Percentiles rank a stretch among this genome's conserved stretches.
Conservation (phyloP, 352 stramenopile species). For the Phytophthora sansomeana region DNA sequence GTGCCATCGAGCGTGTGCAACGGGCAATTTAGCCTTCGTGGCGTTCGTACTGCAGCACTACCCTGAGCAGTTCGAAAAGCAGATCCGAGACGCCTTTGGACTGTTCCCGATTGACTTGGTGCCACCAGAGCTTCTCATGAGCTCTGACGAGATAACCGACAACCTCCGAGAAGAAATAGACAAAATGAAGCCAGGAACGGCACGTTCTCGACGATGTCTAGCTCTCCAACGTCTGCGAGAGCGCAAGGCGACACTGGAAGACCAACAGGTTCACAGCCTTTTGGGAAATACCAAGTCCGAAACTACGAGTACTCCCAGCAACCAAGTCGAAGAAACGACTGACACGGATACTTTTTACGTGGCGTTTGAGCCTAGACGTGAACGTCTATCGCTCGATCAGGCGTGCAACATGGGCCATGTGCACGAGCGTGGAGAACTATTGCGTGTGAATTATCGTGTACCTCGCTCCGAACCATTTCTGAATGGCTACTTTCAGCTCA, state of each 20-base stretch:
- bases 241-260: slow-evolving; percentile 42
- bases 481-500: slow-evolving; percentile 72
- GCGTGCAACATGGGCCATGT: slow-evolving; percentile 43
- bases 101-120: slow-evolving; percentile 67
- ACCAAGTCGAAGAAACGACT: slow-evolving; percentile 28
- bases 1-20: slow-evolving; percentile 64
- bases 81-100: slow-evolving; percentile 59
- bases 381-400: slow-evolving; percentile 42
- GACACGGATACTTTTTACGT: slow-evolving; percentile 52
- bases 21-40: slow-evolving; percentile 66
- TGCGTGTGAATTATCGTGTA: slow-evolving; percentile 60
- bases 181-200: slow-evolving; percentile 20
- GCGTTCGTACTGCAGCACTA: slow-evolving; percentile 58
- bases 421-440: slow-evolving; percentile 43
- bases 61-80: slow-evolving; percentile 30
- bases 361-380: slow-evolving; percentile 49
- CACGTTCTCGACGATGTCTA: slow-evolving; percentile 37
- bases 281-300: slow-evolving; percentile 9
- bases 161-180: slow-evolving; percentile 14
- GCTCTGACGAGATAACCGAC: slow-evolving; percentile 28
- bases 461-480: slow-evolving; percentile 50
- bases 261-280: slow-evolving; percentile 16
- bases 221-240: slow-evolving; percentile 46
- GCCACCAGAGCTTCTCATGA: slow-evolving; percentile 53
- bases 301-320: background rate